Evolutionary conservation across 768 basidiomycete species (phyloP), one percentile per base, ranked within the genome.

Genomic region (Amanita polypyramis): DNA sequence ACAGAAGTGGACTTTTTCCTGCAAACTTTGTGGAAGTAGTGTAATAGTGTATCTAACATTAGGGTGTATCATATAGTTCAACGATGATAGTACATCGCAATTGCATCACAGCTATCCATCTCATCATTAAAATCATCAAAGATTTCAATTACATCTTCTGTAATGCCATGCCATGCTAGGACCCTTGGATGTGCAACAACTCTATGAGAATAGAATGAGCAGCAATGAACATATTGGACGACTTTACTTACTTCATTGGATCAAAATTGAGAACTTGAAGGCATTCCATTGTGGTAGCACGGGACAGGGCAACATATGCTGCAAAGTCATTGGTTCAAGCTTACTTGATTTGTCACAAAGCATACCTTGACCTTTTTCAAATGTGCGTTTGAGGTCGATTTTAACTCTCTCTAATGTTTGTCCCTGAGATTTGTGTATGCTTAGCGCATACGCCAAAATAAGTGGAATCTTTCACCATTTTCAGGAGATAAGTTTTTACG

Each of bases 391-490:
- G 21, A 94, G 72, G 57, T 93, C 80, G 3, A 93, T 85, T 51
- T 81, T 85, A 49, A 93, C 88, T 42, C 88, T 72, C 43, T 88
- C 78, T 37, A 95, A 65, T 0, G 92, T 94, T 62, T 93, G 91
- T 0, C 92, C 92, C 60, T 95, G 92, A 4, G 83, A 84, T 59
- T 94, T 94, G 65, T 93, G 89, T 30, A 93, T 80, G 41, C 82
- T 84, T 59, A 93, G 70, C 0, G 90, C 89, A 85, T 89, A 93
- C 0, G 91, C 81, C n/a, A 91, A 72, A 42, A 88, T 85, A 3
- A 94, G 62, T 0, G 86, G 85, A 1, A 89, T 55, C 80, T 86
- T 53, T 51, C 38, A 37, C 43, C 37, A 30, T 17, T 17, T 10
- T 30, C 20, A 29, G 38, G 19, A 41, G 9, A 45, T 10, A 21